Conservation (phyloP, 2,329 filamentous ascomycete genomes). For the Xylariaceae sp. region DNA sequence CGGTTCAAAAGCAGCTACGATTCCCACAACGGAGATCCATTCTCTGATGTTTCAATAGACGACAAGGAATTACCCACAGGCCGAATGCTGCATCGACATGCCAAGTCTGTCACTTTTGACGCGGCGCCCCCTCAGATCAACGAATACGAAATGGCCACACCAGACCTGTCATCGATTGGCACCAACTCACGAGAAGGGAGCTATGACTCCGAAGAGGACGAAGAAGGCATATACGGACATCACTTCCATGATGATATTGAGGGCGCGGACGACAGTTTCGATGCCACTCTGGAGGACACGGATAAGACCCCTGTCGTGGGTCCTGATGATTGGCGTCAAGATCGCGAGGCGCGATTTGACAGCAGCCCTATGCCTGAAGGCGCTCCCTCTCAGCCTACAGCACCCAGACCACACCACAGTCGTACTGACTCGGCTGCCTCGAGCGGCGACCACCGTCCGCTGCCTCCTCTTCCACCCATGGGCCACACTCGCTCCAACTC, state of each 20-base stretch:
- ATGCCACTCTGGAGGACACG: slow-evolving; percentile 90
- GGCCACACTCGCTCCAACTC: slow-evolving; percentile 40
- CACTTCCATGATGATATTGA: slow-evolving; percentile 51
- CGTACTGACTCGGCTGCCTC: slow-evolving; percentile 73
- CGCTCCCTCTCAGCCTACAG: slow-evolving; percentile 36
- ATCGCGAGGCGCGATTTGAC: slow-evolving; percentile 68
- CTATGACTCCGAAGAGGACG: slow-evolving; percentile 78
- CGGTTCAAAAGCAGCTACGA: slow-evolving; percentile 67
- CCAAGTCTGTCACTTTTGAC: slow-evolving; percentile 97
- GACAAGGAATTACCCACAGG: slow-evolving; percentile 60
- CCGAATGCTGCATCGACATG: slow-evolving; percentile 71
- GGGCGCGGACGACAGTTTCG: slow-evolving; percentile 82
- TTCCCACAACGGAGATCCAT: slow-evolving; percentile 63
- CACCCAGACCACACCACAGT: slow-evolving; percentile 50
- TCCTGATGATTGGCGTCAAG: slow-evolving; percentile 90
- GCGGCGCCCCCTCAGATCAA: slow-evolving; percentile 89
- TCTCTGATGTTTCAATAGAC: slow-evolving; percentile 57
- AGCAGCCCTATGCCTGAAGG: slow-evolving; percentile 63
- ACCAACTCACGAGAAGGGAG: slow-evolving; percentile 90
- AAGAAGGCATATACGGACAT: slow-evolving; percentile 59
- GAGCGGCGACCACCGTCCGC: slow-evolving; percentile 75
- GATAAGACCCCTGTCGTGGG: slow-evolving; percentile 98
- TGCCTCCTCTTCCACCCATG: slow-evolving; percentile 78
- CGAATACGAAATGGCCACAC: slow-evolving; percentile 97
- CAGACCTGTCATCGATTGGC: slow-evolving; percentile 87